Base-by-base conservation (phyloP, 768 basidiomycete species). In the Pleurotus sapidus region DNA sequence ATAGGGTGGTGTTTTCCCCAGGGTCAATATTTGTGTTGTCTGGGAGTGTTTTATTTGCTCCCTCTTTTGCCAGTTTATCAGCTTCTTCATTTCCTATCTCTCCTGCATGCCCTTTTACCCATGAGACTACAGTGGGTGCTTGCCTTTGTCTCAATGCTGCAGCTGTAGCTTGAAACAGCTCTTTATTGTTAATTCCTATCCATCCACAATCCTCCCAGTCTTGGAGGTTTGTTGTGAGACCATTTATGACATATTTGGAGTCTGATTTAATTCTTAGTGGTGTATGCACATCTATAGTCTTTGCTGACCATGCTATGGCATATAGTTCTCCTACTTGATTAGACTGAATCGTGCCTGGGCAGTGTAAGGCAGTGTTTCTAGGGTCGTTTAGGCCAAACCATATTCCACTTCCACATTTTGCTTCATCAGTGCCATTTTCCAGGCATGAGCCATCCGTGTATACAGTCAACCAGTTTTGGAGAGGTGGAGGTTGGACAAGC, bases 201-300 rank as follows among this genome's bases (percentile, higher is more conserved):
- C 61, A 77, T 0, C 73, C 71, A 0, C 15, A 8, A 37, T 74
- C 64, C 37, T 75, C 70, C 63, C 65, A 64, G 2, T 48, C 47
- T 0, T 39, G 9, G 1, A 65, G 50, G 38, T 66, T 39, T 23
- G 55, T 58, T 0, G 65, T 71, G 0, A 71, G 34, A 0, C 50
- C 67, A 8, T 68, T 56, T 7, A 69, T 60, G 2, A 56, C 57
- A 25, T 67, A 58, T 55, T 57, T 49, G 0, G 68, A 71, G 62
- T 72, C 66, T 5, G 49, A 66, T 1, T 54, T 34, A 1, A 70
- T 65, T 1, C 46, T 8, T 2, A 71, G 37, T 1, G 39, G 25
- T 0, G 17, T 11, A 23, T 62, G 46, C 5, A 38, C 25, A 7
- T 48, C 47, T 3, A 17, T 11, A 6, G 0, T 61, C 42, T 49